Evolutionary conservation across 129 eudicot genomes (phyloP).

Genomic region (Silybum marianum): DNA sequence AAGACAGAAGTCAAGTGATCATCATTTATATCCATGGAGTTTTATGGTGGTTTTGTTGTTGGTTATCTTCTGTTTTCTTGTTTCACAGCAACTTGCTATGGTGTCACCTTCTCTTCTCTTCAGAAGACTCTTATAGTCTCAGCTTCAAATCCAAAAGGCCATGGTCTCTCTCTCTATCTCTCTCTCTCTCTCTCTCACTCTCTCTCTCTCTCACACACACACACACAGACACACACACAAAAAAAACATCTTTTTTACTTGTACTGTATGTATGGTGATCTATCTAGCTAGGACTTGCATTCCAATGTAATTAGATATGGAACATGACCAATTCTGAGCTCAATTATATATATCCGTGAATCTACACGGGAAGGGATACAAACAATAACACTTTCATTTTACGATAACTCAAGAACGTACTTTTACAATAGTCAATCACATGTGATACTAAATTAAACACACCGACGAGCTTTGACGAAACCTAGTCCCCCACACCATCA

Average conservation of each 20-base stretch:
- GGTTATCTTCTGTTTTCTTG: conserved; percentile 35
- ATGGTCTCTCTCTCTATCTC: conserved; percentile 33
- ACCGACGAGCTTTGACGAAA: no score
- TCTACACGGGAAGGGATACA: no score
- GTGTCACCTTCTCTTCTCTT: conserved; percentile 55
- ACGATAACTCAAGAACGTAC: no score
- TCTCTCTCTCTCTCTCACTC: conserved; percentile 6
- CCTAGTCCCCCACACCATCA: no score
- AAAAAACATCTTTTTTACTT: background rate
- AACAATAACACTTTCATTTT: no score
- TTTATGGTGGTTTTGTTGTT: conserved; percentile 23
- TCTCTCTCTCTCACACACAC: background rate
- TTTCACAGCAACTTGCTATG: conserved; percentile 38
- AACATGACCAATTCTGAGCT: background rate
- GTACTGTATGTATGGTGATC: background rate
- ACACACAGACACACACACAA: background rate
- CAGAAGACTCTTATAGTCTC: conserved; percentile 44
- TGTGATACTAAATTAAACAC: no score
- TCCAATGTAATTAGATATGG: no score
- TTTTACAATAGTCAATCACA: no score
- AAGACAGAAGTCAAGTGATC: background rate
- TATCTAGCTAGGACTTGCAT: no score
- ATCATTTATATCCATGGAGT: conserved; percentile 21
- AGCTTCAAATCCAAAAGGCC: conserved; percentile 46
- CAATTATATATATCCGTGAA: no score